Base-by-base conservation (phyloP, 2,329 filamentous ascomycete species). In the Eurotiales sp. region DNA sequence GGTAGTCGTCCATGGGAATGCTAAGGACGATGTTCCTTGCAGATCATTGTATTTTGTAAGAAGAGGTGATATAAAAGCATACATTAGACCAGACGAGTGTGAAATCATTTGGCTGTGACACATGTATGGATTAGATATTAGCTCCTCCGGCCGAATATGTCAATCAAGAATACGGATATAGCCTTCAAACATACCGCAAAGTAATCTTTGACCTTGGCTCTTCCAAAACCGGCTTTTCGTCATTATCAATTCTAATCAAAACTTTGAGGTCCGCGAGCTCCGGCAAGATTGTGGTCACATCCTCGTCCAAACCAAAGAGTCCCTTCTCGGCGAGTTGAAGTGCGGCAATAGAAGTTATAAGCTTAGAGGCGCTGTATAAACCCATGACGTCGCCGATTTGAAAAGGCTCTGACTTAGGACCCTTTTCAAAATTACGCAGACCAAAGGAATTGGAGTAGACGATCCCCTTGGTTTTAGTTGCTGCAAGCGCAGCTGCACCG, bases 371-470 rank as follows among this genome's bases (percentile, higher is more conserved):
- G 21, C 50, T 52, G 7, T 46, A 46, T 17, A 52, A 30, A 1
- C 14, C 15, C 50, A 52, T 47, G n/a, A 52, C 23, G 11, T 52
- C 50, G 29, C 47, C 44, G 15, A 29, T 15, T 17, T 46, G 12
- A 8, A 52, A 25, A 2, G 22, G 10, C 10, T 36, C 19, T 29
- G 49, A 44, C 8, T 46, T 12, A 12, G 25, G 3, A 4, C 45
- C 45, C 2, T 43, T 36, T 15, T 52, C 50, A 22, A 52, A 22
- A 17, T 21, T 36, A 2, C 44, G 44, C 5, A 21, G 25, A 3
- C 50, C 50, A n/a, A 52, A 36, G 15, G 50, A 46, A 10, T 47
- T 52, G 44, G 50, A 47, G 29, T 46, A 52, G 1, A 52, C 37
- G 12, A 52, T 22, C 5, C 44, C 50, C 10, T 52, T 40, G 19